phyloP scores from a whole-genome alignment of 495 filamentous ascomycete genomes.

The Stereocaulon alpinum region DNA sequence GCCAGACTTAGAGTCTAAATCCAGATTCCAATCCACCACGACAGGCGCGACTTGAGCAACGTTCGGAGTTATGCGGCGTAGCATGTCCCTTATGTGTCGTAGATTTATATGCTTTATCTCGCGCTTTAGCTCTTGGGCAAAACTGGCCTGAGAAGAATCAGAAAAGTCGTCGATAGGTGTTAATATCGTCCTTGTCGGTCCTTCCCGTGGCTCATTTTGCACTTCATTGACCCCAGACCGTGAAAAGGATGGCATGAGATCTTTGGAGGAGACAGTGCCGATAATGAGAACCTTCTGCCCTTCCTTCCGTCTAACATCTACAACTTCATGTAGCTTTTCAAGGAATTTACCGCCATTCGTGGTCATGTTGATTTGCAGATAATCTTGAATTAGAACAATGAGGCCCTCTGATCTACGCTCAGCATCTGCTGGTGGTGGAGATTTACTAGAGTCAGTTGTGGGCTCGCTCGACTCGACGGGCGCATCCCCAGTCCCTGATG shows the following conservation, averaged over 20 bases:
- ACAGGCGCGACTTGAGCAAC: conserved; percentile 26
- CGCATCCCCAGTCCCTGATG: neutral
- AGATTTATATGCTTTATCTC: conserved; percentile 55
- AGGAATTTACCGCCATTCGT: conserved; percentile 54
- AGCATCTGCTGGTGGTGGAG: neutral
- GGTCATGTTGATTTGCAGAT: conserved; percentile 58
- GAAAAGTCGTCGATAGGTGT: conserved; percentile 30
- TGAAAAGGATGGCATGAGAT: conserved; percentile 37
- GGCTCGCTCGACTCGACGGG: neutral
- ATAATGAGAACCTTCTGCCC: conserved; percentile 68
- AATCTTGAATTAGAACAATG: conserved; percentile 75
- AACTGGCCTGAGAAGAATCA: conserved; percentile 24
- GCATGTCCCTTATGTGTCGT: conserved; percentile 59
- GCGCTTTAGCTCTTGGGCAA: conserved; percentile 36
- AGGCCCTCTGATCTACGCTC: conserved; percentile 13
- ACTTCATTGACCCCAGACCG: conserved; percentile 40
- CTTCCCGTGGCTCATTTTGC: conserved; percentile 30
- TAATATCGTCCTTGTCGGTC: conserved; percentile 44
- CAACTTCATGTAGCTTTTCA: conserved; percentile 52
- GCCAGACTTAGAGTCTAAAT: conserved; percentile 27
- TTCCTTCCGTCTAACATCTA: conserved; percentile 54
- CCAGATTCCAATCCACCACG: conserved; percentile 27
- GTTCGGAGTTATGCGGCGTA: conserved; percentile 33
- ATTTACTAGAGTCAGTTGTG: neutral
- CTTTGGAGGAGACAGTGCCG: conserved; percentile 52